Percentiles rank a stretch among this genome's conserved stretches.
These are phyloP conservation scores for Tolypocladium tropicale DNA, from an alignment of 2,329 filamentous ascomycete species.

Conservation along the genomic window DNA sequence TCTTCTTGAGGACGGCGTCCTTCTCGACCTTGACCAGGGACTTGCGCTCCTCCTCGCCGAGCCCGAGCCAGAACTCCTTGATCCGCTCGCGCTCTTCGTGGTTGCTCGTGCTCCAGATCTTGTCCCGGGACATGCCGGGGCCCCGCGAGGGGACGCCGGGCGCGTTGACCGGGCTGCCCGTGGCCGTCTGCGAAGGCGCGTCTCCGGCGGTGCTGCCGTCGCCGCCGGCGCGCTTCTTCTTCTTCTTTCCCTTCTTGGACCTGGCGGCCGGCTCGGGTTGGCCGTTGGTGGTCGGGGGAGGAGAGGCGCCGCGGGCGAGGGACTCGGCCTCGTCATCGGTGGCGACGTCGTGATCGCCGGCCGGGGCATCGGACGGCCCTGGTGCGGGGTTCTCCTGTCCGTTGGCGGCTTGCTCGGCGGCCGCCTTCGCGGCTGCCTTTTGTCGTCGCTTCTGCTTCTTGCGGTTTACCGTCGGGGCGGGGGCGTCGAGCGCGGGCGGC, in stretches of 20 bases:
- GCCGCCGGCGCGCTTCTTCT: conserved; percentile 48
- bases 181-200: neutral
- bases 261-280: conserved; percentile 23
- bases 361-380: conserved; percentile 13
- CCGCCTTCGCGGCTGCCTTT: conserved; percentile 67
- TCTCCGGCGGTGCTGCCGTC: conserved; percentile 10
- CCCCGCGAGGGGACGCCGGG: conserved; percentile 22
- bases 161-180: conserved; percentile 7
- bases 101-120: conserved; percentile 95
- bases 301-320: conserved; percentile 17
- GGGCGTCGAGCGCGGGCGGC: conserved; percentile 14
- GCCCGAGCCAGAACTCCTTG: conserved; percentile 93
- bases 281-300: conserved; percentile 20
- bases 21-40: conserved; percentile 97
- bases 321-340: conserved; percentile 44
- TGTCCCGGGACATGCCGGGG: conserved; percentile 56
- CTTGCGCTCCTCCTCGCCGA: conserved; percentile 90
- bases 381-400: conserved; percentile 28
- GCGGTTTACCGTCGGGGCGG: conserved; percentile 57
- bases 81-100: conserved; percentile 93
- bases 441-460: conserved; percentile 93
- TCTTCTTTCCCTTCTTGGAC: conserved; percentile 56
- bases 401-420: conserved; percentile 29
- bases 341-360: conserved; percentile 37
- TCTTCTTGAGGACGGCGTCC: conserved; percentile 93